Evolutionary conservation across 75 land plant species (phyloP).

Genomic region (Chamaecyparis obtusa): DNA sequence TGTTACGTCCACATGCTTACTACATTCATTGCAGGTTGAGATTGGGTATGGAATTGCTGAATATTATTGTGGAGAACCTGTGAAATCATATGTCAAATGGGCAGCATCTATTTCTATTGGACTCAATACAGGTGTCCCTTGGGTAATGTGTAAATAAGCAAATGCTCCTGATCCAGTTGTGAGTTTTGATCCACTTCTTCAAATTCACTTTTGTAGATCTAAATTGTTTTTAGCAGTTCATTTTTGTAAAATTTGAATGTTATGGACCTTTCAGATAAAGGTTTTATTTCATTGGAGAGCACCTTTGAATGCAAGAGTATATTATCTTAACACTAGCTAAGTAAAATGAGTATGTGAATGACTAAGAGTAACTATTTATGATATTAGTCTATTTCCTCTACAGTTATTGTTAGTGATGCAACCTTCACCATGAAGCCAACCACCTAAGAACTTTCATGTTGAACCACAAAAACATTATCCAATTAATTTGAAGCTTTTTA

Average conservation of each 20-base stretch:
- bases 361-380: background rate
- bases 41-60: slow-evolving; percentile 74
- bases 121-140: slow-evolving; percentile 78
- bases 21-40: slow-evolving; percentile 58
- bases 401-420: background rate
- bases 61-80: slow-evolving; percentile 33
- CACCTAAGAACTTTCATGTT: background rate
- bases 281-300: background rate
- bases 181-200: slow-evolving; percentile 18
- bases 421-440: background rate
- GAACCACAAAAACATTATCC: background rate
- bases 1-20: background rate
- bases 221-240: background rate
- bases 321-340: background rate
- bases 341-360: background rate
- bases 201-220: background rate
- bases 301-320: background rate
- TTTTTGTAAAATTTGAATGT: background rate
- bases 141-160: slow-evolving; percentile 90
- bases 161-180: slow-evolving; percentile 89
- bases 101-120: slow-evolving; percentile 92
- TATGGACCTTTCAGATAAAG: background rate
- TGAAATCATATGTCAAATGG: slow-evolving; percentile 63
- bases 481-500: background rate
- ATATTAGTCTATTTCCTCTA: background rate